Percentiles rank a stretch among this genome's conserved stretches.
These are phyloP conservation scores for Cicer judaicum DNA, from an alignment of 306 rosid species.

Conservation along the genomic window DNA sequence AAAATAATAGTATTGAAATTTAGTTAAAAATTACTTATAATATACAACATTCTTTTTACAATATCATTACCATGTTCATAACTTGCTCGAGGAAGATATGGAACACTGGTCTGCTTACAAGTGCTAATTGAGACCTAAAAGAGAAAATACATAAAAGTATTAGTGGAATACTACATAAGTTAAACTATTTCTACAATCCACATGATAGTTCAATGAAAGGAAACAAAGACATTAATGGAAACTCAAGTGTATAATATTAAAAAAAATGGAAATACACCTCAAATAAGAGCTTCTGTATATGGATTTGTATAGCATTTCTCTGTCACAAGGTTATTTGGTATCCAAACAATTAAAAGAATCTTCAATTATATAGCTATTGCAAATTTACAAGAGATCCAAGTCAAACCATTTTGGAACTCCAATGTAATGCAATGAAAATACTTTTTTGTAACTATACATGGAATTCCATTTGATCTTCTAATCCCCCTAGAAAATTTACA, in stretches of 20 bases:
- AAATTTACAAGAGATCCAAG: conserved; percentile 35
- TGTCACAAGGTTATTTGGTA: conserved; percentile 16
- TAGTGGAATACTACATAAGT: background rate
- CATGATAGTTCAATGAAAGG: background rate
- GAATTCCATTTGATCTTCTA: conserved; percentile 34
- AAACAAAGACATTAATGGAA: background rate
- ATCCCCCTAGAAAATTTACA: conserved; percentile 41
- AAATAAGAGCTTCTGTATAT: conserved; percentile 15
- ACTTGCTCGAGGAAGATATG: no score
- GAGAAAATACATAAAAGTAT: conserved; percentile 1
- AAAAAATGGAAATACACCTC: conserved; percentile 25
- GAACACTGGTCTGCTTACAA: no score
- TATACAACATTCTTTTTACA: no score
- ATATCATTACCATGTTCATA: no score
- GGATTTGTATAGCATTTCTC: conserved; percentile 15
- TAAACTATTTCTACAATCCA: background rate
- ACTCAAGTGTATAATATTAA: conserved; percentile 2
- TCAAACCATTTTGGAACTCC: conserved; percentile 26
- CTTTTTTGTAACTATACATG: conserved; percentile 22
- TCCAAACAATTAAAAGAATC: conserved; percentile 25
- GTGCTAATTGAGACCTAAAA: background rate
- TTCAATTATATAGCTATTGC: conserved; percentile 38
- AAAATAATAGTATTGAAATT: no score
- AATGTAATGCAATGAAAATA: conserved; percentile 5
- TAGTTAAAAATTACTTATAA: no score